Percentiles rank a stretch among this genome's conserved stretches.
Evolutionary conservation across 176 grass and related monocot species (phyloP).

Genomic region (Oryza punctata): DNA sequence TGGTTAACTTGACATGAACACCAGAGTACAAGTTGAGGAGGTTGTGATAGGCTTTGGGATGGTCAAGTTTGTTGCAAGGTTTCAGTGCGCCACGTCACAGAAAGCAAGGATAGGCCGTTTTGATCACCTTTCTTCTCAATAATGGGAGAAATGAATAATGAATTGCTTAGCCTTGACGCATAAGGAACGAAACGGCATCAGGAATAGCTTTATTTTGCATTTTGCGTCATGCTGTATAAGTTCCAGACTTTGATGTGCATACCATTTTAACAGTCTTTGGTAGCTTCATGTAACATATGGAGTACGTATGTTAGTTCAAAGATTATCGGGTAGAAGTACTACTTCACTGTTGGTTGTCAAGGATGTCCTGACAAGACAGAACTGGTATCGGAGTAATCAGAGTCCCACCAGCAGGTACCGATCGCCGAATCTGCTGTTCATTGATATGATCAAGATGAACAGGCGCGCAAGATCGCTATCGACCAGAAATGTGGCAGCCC

Average conservation of each 20-base stretch:
- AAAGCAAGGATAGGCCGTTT: constrained; percentile 8
- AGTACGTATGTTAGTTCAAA: not conserved
- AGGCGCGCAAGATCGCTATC: not conserved
- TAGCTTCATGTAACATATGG: not conserved
- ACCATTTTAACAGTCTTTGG: not conserved
- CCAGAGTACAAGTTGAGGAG: constrained; percentile 7
- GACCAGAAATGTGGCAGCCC: not conserved
- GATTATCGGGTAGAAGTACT: not conserved
- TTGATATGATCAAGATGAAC: not conserved
- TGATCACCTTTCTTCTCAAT: constrained; percentile 1
- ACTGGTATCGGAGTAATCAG: not conserved
- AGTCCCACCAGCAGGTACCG: not conserved
- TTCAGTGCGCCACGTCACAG: constrained; percentile 48
- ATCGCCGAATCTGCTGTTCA: not conserved
- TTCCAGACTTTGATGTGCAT: not conserved
- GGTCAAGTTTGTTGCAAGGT: constrained; percentile 24
- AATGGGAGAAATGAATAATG: not conserved
- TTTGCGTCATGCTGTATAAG: constrained; percentile 6
- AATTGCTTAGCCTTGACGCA: constrained; percentile 29
- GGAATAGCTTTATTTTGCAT: not conserved
- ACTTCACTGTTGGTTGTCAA: not conserved
- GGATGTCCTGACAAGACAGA: not conserved
- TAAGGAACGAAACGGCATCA: not conserved
- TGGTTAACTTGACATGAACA: constrained; percentile 20
- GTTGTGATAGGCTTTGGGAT: not conserved